Evolutionary conservation across 177 flowering plant genomes (phyloP).

Genomic region (Tripterygium wilfordii): DNA sequence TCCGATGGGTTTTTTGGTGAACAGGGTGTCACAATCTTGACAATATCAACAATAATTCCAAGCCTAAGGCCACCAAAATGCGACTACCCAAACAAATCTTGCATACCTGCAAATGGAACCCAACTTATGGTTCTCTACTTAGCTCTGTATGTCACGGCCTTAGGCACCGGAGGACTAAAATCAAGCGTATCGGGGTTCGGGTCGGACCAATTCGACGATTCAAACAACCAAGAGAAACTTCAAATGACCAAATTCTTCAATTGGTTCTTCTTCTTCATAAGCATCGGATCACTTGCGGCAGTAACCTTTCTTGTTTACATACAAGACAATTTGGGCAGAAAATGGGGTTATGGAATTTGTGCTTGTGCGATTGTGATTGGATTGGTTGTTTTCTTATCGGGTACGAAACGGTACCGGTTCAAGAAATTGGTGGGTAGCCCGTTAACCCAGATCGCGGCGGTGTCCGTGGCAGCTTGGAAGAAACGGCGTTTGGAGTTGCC

Average conservation of each 20-base stretch:
- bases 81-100: conserved; percentile 18
- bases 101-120: conserved; percentile 49
- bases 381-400: conserved; percentile 52
- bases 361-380: conserved; percentile 59
- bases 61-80: conserved; percentile 76
- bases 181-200: conserved; percentile 95
- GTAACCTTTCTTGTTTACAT: conserved; percentile 89
- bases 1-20: not conserved
- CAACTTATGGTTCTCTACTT: conserved; percentile 60
- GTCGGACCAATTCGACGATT: conserved; percentile 89
- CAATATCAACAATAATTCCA: conserved; percentile 73
- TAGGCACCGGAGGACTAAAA: conserved; percentile 94
- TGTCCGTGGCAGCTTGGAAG: conserved; percentile 63
- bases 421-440: conserved; percentile 92
- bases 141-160: conserved; percentile 80
- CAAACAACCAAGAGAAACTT: conserved; percentile 34
- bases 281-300: conserved; percentile 69
- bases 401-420: conserved; percentile 75
- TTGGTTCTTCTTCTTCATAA: conserved; percentile 94
- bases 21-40: conserved; percentile 83
- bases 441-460: conserved; percentile 77
- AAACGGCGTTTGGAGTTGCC: conserved; percentile 60
- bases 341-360: conserved; percentile 89
- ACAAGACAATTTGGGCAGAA: conserved; percentile 75
- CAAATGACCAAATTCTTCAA: conserved; percentile 78